phyloP scores from a whole-genome alignment of 2,329 filamentous ascomycete genomes.

The Malbranchea cinnamomea region DNA sequence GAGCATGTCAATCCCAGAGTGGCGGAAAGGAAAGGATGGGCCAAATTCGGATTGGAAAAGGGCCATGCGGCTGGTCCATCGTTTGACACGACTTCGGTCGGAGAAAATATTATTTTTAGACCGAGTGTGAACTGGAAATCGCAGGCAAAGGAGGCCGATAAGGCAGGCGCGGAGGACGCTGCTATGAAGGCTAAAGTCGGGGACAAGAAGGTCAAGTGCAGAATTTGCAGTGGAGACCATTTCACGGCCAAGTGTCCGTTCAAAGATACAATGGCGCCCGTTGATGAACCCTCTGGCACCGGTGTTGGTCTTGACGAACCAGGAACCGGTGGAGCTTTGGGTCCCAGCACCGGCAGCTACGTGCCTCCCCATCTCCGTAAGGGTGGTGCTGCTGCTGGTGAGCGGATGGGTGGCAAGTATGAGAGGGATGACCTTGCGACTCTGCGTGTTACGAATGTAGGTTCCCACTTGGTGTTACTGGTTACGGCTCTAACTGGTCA shows the following conservation, averaged over 20 bases:
- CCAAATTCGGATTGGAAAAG: constrained; percentile 82
- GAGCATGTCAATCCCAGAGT: constrained; percentile 94
- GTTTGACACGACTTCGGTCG: constrained; percentile 78
- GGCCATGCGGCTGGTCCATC: constrained; percentile 73
- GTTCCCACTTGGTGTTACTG: constrained; percentile 23
- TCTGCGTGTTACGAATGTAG: constrained; percentile 90
- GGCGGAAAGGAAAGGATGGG: constrained; percentile 82
- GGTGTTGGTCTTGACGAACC: constrained; percentile 31
- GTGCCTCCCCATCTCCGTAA: constrained; percentile 87
- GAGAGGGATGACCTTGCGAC: constrained; percentile 95
- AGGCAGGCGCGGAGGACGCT: constrained; percentile 40
- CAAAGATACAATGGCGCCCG: constrained; percentile 94
- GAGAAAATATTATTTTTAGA: constrained; percentile 96
- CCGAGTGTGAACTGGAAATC: constrained; percentile 91
- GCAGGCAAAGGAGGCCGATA: constrained; percentile 57
- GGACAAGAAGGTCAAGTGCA: constrained; percentile 99
- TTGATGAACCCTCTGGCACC: constrained; percentile 29
- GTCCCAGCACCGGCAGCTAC: constrained; percentile 64
- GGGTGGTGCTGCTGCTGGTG: constrained; percentile 43
- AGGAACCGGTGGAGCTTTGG: constrained; percentile 41
- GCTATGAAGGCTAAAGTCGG: constrained; percentile 57
- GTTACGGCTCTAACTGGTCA: constrained; percentile 5
- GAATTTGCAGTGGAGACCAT: constrained; percentile 97
- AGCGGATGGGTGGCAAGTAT: constrained; percentile 84
- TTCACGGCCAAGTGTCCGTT: constrained; percentile 98